Evolutionary conservation across 805 yeast genomes (phyloP), one percentile per base, ranked within the genome.

Genomic region (Starmerella ratchasimensis): DNA sequence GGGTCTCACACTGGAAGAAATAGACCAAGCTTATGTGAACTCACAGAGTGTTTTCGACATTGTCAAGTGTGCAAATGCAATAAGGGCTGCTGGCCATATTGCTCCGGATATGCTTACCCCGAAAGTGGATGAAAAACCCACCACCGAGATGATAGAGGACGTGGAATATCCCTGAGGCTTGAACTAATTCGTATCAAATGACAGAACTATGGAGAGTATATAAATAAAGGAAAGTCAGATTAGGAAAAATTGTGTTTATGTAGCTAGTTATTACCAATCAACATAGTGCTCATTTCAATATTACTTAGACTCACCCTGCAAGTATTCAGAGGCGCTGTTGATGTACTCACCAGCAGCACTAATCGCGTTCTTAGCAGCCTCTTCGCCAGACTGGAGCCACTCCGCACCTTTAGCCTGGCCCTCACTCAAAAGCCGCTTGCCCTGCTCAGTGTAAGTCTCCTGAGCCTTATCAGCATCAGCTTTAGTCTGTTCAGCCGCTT

Each of bases 1-100:
- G 45, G 76, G 75, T 20, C 64, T 64, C 56, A 61, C 75, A 36
- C 64, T 72, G 57, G 79, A 72, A 57, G 77, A 72, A 54, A 66
- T 72, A 47, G 55, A 59, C 38, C 41, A 47, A 24, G 53, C 60
- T 16, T 60, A 58, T 32, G 39, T 34, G 21, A 36, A 40, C 36
- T 44, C 51, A 14, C 31, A 30, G 16, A 22, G 10, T 7, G 35
- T 34, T 15, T 43, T 45, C 39, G 48, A 45, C 25, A 45, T 44
- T 8, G 41, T 45, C 8, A 20, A 17, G 11, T 38, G 42, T 15
- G 39, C 38, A n/a, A 30, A 33, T 11, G 44, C 44, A 10, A 30
- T 44, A 11, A 32, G 33, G 11, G 36, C 10, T 3, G 45, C 44
- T 4, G 42, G 40, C 13, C 44, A 42, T 16, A 38, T 43, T 10